Evolutionary conservation across 2,329 filamentous ascomycete genomes (phyloP).

Genomic region (Fusarium oxysporum): DNA sequence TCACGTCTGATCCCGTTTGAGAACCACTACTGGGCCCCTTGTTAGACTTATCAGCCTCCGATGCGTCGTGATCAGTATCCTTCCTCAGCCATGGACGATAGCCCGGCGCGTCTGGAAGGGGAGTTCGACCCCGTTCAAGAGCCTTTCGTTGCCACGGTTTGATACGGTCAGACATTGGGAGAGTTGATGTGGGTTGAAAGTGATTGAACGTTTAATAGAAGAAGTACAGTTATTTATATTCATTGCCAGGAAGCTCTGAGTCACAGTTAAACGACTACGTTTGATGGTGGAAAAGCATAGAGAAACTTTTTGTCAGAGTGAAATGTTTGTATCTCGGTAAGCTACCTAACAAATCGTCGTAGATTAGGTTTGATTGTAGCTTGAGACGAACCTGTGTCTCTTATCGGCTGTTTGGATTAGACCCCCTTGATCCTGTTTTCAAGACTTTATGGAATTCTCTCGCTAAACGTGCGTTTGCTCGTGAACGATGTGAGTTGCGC

Average conservation of each 20-base stretch:
- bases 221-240: not conserved
- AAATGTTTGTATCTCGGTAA: not conserved
- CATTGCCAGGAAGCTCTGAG: not conserved
- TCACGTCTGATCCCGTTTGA: not conserved
- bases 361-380: not conserved
- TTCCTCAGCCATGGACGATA: not conserved
- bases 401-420: fast-evolving
- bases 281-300: not conserved
- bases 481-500: not conserved
- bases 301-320: not conserved
- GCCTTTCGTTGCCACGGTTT: not conserved
- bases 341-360: not conserved
- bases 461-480: not conserved
- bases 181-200: not conserved
- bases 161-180: not conserved
- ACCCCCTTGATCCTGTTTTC: fast-evolving
- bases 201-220: too few species aligned
- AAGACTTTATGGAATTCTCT: not conserved
- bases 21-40: not conserved
- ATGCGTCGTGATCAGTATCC: not conserved
- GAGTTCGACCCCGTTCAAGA: not conserved
- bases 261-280: not conserved
- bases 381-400: not conserved
- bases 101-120: not conserved
- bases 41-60: too few species aligned